Conservation (phyloP, 2,329 filamentous ascomycete genomes). For the Alternaria gaisen region DNA sequence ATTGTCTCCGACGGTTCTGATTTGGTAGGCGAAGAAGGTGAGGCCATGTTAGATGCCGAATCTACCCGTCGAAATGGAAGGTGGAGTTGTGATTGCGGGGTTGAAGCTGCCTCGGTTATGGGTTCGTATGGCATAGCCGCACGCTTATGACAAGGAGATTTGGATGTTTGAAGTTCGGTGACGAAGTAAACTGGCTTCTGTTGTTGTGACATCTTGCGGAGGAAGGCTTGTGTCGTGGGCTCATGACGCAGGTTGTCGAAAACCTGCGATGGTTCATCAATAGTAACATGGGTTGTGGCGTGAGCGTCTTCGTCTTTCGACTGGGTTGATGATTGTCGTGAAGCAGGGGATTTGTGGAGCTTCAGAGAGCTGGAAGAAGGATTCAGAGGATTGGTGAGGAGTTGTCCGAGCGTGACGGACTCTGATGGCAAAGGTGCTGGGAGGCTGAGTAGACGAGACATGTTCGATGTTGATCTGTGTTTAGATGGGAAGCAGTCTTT, state of each 20-base stretch:
- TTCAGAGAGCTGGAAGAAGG: slow-evolving; percentile 25
- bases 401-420: slow-evolving; percentile 38
- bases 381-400: slow-evolving; percentile 37
- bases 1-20: slow-evolving; percentile 22
- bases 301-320: slow-evolving; percentile 32
- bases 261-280: slow-evolving; percentile 25
- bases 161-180: slow-evolving; percentile 56
- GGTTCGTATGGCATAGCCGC: not conserved
- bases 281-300: slow-evolving; percentile 22
- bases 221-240: slow-evolving; percentile 27
- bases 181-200: slow-evolving; percentile 56
- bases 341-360: slow-evolving; percentile 17
- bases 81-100: slow-evolving; percentile 9
- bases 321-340: slow-evolving; percentile 15
- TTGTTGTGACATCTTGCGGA: slow-evolving; percentile 50
- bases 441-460: slow-evolving; percentile 34
- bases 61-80: slow-evolving; percentile 35
- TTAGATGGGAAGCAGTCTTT: not conserved
- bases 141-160: slow-evolving; percentile 12
- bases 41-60: slow-evolving; percentile 25
- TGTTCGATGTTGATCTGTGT: slow-evolving; percentile 6
- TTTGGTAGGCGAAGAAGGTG: not conserved
- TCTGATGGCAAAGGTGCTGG: slow-evolving; percentile 34
- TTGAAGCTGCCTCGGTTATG: slow-evolving; percentile 7
- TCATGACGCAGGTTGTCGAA: slow-evolving; percentile 38